Evolutionary conservation across 768 basidiomycete genomes (phyloP), one percentile per base, ranked within the genome.

Genomic region (Lyophyllum shimeji): DNA sequence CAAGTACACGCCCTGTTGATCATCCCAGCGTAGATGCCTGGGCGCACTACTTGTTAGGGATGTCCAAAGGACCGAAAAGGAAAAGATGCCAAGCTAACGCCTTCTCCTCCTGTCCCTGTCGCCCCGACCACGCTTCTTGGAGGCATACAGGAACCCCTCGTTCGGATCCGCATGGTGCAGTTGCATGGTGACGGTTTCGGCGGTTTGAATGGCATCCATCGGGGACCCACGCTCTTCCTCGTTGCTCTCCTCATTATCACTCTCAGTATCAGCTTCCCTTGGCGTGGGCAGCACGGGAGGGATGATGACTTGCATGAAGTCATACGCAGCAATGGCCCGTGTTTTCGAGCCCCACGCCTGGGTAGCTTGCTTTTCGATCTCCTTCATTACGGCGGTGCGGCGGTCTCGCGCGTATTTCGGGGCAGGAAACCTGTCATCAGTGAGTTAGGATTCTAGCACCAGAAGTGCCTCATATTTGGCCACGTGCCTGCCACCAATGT

Each of bases 401-500:
- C 69, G 61, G 47, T 74, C 76, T 59, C 60, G 61, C 42, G 65
- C 71, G 52, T 66, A 61, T 18, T 75, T 69, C 21, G 84, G 80
- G 2, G 79, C 76, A 29, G 83, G 79, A 62, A 86, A 87, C 64
- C 85, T 85, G 50, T 15, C 25, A 51, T 42, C 24, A 60, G 27
- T n/a, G 48, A 45, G 45, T 29, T 34, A 57, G 23, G 40, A 53
- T 46, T 33, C 7, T n/a, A 3, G 7, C 23, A 43, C n/a, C 52
- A 53, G 58, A 46, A 33, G 9, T 47, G n/a, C 31, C 47, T 1
- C 24, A 55, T 27, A 48, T 43, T 12, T 34, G 20, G 45, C 39
- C 15, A 67, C 77, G 57, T 57, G 90, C 88, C 86, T 78, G 51
- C 76, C 74, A 56, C 89, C 84, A 29, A 94, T 84, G 67, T 94